Evolutionary conservation across 768 basidiomycete genomes (phyloP).

Genomic region (Trametes gibbosa): DNA sequence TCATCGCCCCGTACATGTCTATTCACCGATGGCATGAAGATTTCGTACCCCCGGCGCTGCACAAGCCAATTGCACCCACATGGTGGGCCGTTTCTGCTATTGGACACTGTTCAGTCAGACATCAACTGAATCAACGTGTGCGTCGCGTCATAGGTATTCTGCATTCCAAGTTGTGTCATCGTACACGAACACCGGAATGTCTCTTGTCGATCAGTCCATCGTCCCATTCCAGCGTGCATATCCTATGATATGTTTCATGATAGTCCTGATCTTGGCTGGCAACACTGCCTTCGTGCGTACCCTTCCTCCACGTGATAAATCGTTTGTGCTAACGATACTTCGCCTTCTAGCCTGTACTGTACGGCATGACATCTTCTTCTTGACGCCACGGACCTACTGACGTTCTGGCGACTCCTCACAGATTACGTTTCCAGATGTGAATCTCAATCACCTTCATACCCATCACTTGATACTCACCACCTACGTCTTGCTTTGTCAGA

Average conservation of each 20-base stretch:
- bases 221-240: slow-evolving; percentile 87
- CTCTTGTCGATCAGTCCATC: slow-evolving; percentile 88
- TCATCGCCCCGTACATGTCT: slow-evolving; percentile 81
- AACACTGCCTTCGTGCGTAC: slow-evolving; percentile 89
- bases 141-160: slow-evolving; percentile 60
- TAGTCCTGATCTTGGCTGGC: slow-evolving; percentile 80
- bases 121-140: no score
- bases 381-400: background rate
- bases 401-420: slow-evolving; percentile 28
- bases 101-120: background rate
- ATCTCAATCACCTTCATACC: background rate
- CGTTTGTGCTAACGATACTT: background rate
- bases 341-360: slow-evolving; percentile 77
- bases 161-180: slow-evolving; percentile 82
- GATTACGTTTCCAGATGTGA: slow-evolving; percentile 55
- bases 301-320: background rate
- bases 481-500: slow-evolving; percentile 41
- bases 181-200: slow-evolving; percentile 87
- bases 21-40: slow-evolving; percentile 53
- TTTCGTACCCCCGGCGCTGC: slow-evolving; percentile 59
- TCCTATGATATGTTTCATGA: slow-evolving; percentile 70
- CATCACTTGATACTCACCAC: background rate
- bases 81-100: slow-evolving; percentile 49
- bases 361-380: slow-evolving; percentile 34
- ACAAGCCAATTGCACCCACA: slow-evolving; percentile 51